Conservation (phyloP, 176 grass and related monocot genomes). For the Luzula sylvatica region DNA sequence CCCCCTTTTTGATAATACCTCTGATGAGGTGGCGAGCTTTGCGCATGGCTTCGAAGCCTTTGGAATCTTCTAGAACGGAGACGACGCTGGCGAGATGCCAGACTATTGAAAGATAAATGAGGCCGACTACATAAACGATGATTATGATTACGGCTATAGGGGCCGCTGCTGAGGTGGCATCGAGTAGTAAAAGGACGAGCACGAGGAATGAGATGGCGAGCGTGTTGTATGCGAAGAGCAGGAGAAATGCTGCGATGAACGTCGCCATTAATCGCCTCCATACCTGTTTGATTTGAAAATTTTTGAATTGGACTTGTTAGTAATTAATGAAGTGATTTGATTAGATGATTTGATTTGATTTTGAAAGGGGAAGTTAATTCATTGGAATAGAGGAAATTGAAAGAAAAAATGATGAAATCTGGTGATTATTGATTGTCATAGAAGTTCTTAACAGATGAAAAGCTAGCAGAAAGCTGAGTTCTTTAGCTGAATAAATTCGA, state of each 20-base stretch:
- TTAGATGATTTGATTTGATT: too few relatives aligned
- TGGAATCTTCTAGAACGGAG: constrained; percentile 75
- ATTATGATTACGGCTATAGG: constrained; percentile 24
- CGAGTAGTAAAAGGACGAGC: constrained; percentile 28
- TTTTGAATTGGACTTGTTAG: too few relatives aligned
- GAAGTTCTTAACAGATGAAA: too few relatives aligned
- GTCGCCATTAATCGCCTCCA: constrained; percentile 74
- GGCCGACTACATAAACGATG: constrained; percentile 28
- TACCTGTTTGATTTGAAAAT: constrained; percentile 23
- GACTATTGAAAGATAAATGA: constrained; percentile 68
- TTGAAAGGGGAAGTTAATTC: too few relatives aligned
- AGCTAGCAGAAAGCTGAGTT: not conserved
- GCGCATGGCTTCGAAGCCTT: constrained; percentile 71
- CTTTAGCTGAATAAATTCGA: not conserved
- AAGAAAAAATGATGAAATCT: too few relatives aligned
- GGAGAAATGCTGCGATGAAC: constrained; percentile 70
- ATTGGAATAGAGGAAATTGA: too few relatives aligned
- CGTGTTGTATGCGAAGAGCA: constrained; percentile 62
- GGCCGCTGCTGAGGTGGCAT: constrained; percentile 23
- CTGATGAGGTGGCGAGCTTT: constrained; percentile 49
- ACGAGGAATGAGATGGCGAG: constrained; percentile 23
- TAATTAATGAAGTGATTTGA: too few relatives aligned
- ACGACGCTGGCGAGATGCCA: constrained; percentile 92
- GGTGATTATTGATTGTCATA: too few relatives aligned
- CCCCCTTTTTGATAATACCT: too few relatives aligned